Evolutionary conservation across 495 filamentous ascomycete species (phyloP).

Genomic region (Penicillium coffeae): DNA sequence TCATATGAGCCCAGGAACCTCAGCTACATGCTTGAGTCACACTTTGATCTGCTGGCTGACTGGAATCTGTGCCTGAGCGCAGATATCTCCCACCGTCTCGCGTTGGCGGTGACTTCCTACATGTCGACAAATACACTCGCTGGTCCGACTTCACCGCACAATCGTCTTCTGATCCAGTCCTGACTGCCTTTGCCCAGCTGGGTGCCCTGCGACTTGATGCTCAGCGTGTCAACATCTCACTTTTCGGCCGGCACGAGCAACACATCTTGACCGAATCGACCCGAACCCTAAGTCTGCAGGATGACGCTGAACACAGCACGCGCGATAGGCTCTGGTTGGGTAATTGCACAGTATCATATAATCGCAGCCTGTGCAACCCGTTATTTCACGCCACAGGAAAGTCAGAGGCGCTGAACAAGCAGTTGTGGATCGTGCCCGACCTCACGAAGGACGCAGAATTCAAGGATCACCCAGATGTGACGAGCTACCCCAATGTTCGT

Average conservation of each 20-base stretch:
- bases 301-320: slow-evolving; percentile 26
- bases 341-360: slow-evolving; percentile 30
- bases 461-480: slow-evolving; percentile 14
- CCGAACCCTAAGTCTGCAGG: slow-evolving; percentile 43
- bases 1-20: too few species aligned
- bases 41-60: too few species aligned
- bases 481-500: slow-evolving; percentile 40
- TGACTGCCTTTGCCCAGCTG: slow-evolving; percentile 61
- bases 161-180: slow-evolving; percentile 46
- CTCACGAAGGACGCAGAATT: slow-evolving; percentile 25
- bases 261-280: slow-evolving; percentile 61
- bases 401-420: slow-evolving; percentile 7
- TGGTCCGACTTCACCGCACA: slow-evolving; percentile 4
- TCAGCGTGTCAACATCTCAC: slow-evolving; percentile 50
- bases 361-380: slow-evolving; percentile 42
- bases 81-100: slow-evolving; percentile 23
- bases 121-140: slow-evolving; percentile 4
- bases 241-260: slow-evolving; percentile 52
- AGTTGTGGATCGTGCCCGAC: slow-evolving; percentile 14
- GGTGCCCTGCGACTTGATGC: slow-evolving; percentile 50
- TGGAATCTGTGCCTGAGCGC: too few species aligned
- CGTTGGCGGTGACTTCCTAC: slow-evolving; percentile 6
- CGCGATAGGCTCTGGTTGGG: slow-evolving; percentile 40
- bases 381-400: slow-evolving; percentile 16
- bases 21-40: too few species aligned